These are phyloP conservation scores for Penicillium sp. DNA, from an alignment of 2,329 filamentous ascomycete species.

Conservation along the genomic window DNA sequence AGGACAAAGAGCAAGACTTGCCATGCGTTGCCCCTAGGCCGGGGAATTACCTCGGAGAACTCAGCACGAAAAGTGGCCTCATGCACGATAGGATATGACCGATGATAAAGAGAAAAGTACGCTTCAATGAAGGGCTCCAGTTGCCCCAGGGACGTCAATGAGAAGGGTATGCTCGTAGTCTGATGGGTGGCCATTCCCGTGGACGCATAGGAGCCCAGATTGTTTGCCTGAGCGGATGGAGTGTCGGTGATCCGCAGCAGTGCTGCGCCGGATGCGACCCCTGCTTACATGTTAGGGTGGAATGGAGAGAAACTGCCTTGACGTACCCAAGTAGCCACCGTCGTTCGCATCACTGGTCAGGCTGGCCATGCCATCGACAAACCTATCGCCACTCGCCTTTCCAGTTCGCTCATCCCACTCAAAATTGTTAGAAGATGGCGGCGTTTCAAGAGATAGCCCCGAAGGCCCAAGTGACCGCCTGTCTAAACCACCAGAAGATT, in stretches of 20 bases:
- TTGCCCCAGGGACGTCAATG: constrained; percentile 7
- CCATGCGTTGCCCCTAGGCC: constrained; percentile 33
- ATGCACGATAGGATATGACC: constrained; percentile 40
- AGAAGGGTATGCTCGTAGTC: constrained; percentile 6
- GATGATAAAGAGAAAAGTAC: constrained; percentile 41
- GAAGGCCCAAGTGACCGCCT: constrained; percentile 2
- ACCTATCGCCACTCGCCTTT: constrained; percentile 7
- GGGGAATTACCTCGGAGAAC: constrained; percentile 35
- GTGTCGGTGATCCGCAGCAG: constrained; percentile 16
- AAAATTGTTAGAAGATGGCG: constrained; percentile 35
- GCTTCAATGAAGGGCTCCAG: constrained; percentile 28
- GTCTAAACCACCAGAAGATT: neutral
- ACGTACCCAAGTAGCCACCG: constrained; percentile 16
- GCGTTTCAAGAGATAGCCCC: constrained; percentile 5
- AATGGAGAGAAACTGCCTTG: too few species aligned
- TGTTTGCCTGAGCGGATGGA: neutral
- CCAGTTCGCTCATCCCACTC: constrained; percentile 20
- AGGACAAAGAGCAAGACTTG: constrained; percentile 38
- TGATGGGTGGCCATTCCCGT: neutral
- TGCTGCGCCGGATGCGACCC: constrained; percentile 17
- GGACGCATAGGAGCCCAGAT: neutral
- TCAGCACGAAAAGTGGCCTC: constrained; percentile 43
- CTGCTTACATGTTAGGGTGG: constrained; percentile 3
- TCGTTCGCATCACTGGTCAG: constrained; percentile 12
- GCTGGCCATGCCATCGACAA: constrained; percentile 20